Evolutionary conservation across 176 grass and related monocot genomes (phyloP).

Genomic region (Aegilops sharonensis): DNA sequence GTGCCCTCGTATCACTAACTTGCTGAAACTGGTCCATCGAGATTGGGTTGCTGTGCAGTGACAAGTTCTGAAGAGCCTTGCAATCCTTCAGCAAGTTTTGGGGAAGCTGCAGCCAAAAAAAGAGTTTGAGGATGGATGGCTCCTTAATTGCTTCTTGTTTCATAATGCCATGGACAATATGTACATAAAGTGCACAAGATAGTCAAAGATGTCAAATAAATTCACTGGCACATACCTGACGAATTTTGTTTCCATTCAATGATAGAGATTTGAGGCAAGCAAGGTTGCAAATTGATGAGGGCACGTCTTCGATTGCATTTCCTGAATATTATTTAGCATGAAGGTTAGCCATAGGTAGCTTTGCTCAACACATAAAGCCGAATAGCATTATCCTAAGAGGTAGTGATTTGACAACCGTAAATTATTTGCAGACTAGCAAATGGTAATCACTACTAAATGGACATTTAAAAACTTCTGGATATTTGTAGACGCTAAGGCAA

Average conservation of each 20-base stretch:
- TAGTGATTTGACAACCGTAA: conserved; percentile 16
- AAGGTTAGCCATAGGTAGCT: conserved; percentile 11
- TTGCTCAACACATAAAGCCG: neutral
- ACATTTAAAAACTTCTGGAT: neutral
- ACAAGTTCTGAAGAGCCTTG: conserved; percentile 83
- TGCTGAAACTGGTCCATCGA: conserved; percentile 76
- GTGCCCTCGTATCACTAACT: conserved; percentile 40
- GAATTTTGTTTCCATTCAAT: conserved; percentile 79
- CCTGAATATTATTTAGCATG: conserved; percentile 53
- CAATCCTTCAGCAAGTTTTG: conserved; percentile 74
- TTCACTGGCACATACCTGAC: conserved; percentile 46
- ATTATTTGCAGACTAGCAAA: neutral
- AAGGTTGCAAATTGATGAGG: conserved; percentile 74
- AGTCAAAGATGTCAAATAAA: neutral
- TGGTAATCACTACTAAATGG: neutral
- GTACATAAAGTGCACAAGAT: neutral
- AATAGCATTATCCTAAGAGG: neutral
- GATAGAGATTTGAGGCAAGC: conserved; percentile 70
- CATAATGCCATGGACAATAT: neutral
- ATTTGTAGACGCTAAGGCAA: neutral
- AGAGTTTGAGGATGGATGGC: neutral
- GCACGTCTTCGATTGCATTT: conserved; percentile 74
- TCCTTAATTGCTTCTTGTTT: neutral
- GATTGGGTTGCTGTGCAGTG: conserved; percentile 85
- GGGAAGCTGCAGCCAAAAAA: conserved; percentile 64